Evolutionary conservation across 805 yeast genomes (phyloP).

Genomic region (Kodamaea nitidulidarum): DNA sequence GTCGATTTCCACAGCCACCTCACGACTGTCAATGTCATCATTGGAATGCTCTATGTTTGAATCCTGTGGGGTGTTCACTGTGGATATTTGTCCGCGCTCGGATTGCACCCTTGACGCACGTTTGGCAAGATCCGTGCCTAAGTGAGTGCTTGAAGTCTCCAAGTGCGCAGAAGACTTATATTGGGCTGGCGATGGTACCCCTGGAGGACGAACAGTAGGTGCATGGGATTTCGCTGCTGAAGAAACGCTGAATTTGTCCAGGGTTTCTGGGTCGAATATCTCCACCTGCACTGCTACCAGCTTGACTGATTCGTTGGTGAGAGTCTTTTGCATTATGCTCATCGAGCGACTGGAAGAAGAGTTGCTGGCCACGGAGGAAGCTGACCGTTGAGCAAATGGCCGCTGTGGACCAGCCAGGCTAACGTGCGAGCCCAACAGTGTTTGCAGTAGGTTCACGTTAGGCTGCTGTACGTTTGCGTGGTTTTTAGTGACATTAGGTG

Average conservation of each 20-base stretch:
- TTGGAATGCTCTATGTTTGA: neutral
- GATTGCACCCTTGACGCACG: constrained; percentile 3
- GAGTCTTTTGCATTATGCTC: constrained; percentile 12
- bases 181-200: constrained; percentile 5
- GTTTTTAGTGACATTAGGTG: no score
- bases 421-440: neutral
- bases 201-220: constrained; percentile 5
- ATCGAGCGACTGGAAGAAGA: constrained; percentile 12
- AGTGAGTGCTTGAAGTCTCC: neutral
- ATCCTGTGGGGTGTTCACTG: constrained; percentile 3
- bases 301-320: constrained; percentile 11
- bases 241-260: neutral
- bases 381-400: neutral
- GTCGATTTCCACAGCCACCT: neutral
- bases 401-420: neutral
- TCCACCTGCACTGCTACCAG: constrained; percentile 6
- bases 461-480: no score
- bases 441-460: neutral
- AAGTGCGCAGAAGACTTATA: neutral
- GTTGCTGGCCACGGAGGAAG: neutral
- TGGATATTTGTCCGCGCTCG: constrained; percentile 6
- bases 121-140: neutral
- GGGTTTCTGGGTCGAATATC: constrained; percentile 3
- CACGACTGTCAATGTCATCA: constrained; percentile 1
- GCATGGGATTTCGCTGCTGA: constrained; percentile 5